A percentile compares a stretch with the other conserved stretches of the same genome.
Conservation (phyloP, 2,329 filamentous ascomycete genomes). For the Aspergillus sp. region DNA sequence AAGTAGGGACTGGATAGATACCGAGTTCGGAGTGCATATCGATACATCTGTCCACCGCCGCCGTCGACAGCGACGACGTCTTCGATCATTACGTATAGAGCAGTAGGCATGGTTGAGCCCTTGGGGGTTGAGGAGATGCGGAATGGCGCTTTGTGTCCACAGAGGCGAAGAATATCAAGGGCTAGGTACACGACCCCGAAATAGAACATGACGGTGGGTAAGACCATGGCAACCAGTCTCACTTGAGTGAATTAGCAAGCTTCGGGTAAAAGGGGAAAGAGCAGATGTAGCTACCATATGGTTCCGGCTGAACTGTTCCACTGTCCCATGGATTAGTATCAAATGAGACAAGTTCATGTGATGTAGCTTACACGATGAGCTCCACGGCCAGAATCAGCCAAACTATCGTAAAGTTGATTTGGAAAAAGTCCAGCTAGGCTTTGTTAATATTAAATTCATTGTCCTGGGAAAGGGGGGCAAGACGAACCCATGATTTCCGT, state of each 20-base stretch:
- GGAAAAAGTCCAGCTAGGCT: slow-evolving; percentile 43
- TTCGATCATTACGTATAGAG: slow-evolving; percentile 64
- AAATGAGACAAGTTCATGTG: neutral
- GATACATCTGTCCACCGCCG: slow-evolving; percentile 54
- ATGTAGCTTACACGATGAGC: slow-evolving; percentile 38
- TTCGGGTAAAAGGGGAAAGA: neutral
- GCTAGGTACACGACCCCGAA: slow-evolving; percentile 42
- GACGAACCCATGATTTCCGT: slow-evolving; percentile 40
- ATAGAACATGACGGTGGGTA: slow-evolving; percentile 47
- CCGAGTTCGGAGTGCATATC: slow-evolving; percentile 49
- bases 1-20: slow-evolving; percentile 56
- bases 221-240: slow-evolving; percentile 43
- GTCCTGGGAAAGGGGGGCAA: neutral
- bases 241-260: slow-evolving; percentile 23
- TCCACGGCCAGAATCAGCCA: slow-evolving; percentile 44
- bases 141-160: slow-evolving; percentile 53
- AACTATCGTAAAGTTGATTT: slow-evolving; percentile 46
- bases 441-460: slow-evolving; percentile 5
- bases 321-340: slow-evolving; percentile 23
- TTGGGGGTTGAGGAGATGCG: slow-evolving; percentile 63
- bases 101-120: slow-evolving; percentile 57
- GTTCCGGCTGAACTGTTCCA: slow-evolving; percentile 39
- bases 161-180: slow-evolving; percentile 41
- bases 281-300: slow-evolving; percentile 33
- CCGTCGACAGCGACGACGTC: slow-evolving; percentile 67